phyloP scores from a whole-genome alignment of 176 grass and related monocot genomes.

The Triticum timopheevii region DNA sequence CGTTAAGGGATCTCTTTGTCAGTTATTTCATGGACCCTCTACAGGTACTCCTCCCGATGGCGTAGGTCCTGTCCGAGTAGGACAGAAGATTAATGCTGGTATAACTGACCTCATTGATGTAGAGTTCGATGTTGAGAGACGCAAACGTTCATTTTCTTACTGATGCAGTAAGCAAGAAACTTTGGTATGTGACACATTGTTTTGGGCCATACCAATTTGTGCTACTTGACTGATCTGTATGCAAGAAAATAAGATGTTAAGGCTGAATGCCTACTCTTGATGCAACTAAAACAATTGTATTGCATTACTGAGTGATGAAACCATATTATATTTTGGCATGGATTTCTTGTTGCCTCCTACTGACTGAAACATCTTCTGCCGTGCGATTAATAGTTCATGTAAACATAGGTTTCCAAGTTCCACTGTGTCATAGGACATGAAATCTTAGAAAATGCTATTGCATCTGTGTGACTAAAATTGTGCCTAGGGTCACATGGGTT shows the following conservation, averaged over 20 bases:
- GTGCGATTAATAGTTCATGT: neutral
- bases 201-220: neutral
- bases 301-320: neutral
- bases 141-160: conserved; percentile 31
- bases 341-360: neutral
- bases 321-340: neutral
- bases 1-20: neutral
- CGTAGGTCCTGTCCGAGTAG: conserved; percentile 70
- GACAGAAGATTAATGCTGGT: conserved; percentile 87
- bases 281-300: neutral
- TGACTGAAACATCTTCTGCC: neutral
- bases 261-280: neutral
- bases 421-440: neutral
- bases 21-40: conserved; percentile 1
- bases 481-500: neutral
- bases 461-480: neutral
- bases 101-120: conserved; percentile 81
- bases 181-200: conserved; percentile 11
- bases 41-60: conserved; percentile 72
- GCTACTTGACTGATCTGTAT: neutral
- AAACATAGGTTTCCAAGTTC: neutral
- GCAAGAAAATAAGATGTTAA: neutral
- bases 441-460: neutral
- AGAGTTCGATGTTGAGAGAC: conserved; percentile 82
- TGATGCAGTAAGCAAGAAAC: conserved; percentile 32